These are phyloP conservation scores for Choricystis sp. DNA, from an alignment of 139 green algal genomes.

Conservation along the genomic window DNA sequence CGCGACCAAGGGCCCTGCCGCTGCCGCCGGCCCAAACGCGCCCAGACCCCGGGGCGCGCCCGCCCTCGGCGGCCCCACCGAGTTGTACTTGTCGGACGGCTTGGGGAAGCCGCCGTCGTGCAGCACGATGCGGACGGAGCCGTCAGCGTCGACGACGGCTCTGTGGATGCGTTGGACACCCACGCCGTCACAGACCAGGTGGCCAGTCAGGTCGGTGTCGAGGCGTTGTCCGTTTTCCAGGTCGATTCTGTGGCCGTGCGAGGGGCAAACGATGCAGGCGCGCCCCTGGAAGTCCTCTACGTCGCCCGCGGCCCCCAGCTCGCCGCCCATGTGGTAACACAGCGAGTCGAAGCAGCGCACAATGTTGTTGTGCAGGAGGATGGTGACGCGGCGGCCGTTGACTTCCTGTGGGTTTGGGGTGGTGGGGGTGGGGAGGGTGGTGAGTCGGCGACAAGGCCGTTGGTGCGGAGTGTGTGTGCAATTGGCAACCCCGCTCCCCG, in stretches of 20 bases:
- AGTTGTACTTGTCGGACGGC: not conserved
- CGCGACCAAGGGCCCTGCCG: too few species aligned
- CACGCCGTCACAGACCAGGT: not conserved
- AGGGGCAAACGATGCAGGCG: conserved; percentile 37
- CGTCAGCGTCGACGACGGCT: not conserved
- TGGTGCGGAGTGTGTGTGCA: too few species aligned
- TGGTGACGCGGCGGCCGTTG: conserved; percentile 8
- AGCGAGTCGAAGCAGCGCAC: conserved; percentile 10
- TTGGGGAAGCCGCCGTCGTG: not conserved
- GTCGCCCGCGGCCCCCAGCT: conserved; percentile 12
- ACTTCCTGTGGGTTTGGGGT: conserved; percentile 8
- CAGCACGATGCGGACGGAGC: not conserved
- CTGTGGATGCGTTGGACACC: not conserved
- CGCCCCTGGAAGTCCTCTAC: conserved; percentile 32
- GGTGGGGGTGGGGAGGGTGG: not conserved
- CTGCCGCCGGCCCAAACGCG: too few species aligned
- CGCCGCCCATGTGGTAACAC: conserved; percentile 17
- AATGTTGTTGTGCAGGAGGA: conserved; percentile 5
- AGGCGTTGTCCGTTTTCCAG: not conserved
- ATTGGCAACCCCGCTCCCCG: too few species aligned
- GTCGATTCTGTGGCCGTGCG: conserved; percentile 12
- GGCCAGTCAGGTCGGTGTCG: not conserved
- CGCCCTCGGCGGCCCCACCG: not conserved
- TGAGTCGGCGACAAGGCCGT: too few species aligned
- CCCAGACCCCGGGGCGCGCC: too few species aligned